A percentile compares a stretch with the other conserved stretches of the same genome.
Conservation (phyloP, 2,329 filamentous ascomycete species). For the Verticillium klebahnii region DNA sequence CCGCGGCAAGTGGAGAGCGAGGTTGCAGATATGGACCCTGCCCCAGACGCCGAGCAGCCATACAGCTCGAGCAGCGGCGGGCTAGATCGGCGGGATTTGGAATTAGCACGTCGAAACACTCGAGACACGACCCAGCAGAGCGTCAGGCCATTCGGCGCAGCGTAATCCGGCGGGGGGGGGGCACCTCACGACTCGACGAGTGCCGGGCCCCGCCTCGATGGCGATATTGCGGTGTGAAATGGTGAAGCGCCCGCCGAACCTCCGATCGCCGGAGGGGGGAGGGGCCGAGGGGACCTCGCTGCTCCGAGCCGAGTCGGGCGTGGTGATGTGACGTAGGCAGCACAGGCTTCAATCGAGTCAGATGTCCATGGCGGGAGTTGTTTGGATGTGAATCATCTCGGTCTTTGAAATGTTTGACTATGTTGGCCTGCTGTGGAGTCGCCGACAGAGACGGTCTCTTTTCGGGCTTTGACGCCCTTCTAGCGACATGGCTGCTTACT, state of each 20-base stretch:
- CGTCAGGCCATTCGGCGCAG: neutral
- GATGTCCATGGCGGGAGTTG: no score
- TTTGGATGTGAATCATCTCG: no score
- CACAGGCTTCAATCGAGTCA: no score
- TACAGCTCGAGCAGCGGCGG: neutral
- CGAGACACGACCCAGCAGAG: neutral
- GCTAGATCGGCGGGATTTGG: neutral
- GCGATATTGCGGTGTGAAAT: neutral
- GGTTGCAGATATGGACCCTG: neutral
- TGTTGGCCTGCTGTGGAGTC: no score
- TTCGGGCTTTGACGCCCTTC: no score
- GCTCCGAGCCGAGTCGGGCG: neutral
- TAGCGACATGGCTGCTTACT: no score
- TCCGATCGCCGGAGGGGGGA: neutral
- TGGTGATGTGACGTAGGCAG: neutral
- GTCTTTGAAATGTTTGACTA: no score
- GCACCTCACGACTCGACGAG: neutral
- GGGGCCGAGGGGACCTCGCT: neutral
- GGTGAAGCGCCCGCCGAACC: neutral
- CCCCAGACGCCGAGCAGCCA: neutral
- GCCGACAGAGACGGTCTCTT: no score
- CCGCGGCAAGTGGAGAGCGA: neutral
- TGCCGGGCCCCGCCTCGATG: neutral
- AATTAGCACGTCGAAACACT: neutral
- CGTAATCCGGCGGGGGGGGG: neutral